Percentiles rank a stretch among this genome's conserved stretches.
Conservation (phyloP, 306 rosid genomes). For the Begonia masoniana region DNA sequence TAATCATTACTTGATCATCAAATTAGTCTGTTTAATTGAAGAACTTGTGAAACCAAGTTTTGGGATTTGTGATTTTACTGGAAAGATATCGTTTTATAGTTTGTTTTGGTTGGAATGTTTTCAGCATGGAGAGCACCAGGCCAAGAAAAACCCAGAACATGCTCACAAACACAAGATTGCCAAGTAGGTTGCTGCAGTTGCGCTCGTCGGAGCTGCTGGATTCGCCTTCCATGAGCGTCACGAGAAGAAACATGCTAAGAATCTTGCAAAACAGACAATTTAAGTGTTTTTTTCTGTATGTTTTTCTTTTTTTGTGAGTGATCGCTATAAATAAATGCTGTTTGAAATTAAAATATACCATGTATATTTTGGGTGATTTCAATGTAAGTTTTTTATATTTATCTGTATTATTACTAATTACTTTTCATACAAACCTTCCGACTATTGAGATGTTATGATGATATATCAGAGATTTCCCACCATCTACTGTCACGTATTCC, state of each 20-base stretch:
- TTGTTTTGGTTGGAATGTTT: not conserved
- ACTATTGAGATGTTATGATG: too few species aligned
- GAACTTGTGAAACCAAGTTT: too few species aligned
- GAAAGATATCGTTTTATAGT: not conserved
- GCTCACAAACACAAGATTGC: constrained; percentile 61
- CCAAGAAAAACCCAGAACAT: constrained; percentile 45
- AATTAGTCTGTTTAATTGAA: not conserved
- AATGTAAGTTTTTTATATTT: too few species aligned
- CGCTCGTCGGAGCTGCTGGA: constrained; percentile 56
- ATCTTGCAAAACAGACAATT: constrained; percentile 1
- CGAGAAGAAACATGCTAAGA: constrained; percentile 44
- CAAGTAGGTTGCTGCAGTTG: constrained; percentile 55
- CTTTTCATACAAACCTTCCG: too few species aligned
- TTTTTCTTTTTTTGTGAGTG: too few species aligned
- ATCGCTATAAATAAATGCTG: too few species aligned
- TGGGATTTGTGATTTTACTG: not conserved
- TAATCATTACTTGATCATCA: not conserved
- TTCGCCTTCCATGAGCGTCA: constrained; percentile 68
- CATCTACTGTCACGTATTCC: too few species aligned
- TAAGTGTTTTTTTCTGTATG: too few species aligned
- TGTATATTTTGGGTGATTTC: too few species aligned
- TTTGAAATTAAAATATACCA: too few species aligned
- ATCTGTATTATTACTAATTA: too few species aligned
- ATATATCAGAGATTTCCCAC: too few species aligned
- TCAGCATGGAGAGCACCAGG: constrained; percentile 53